Conservation (phyloP, 805 yeast genomes). For the Hagleromyces aurorensis region DNA sequence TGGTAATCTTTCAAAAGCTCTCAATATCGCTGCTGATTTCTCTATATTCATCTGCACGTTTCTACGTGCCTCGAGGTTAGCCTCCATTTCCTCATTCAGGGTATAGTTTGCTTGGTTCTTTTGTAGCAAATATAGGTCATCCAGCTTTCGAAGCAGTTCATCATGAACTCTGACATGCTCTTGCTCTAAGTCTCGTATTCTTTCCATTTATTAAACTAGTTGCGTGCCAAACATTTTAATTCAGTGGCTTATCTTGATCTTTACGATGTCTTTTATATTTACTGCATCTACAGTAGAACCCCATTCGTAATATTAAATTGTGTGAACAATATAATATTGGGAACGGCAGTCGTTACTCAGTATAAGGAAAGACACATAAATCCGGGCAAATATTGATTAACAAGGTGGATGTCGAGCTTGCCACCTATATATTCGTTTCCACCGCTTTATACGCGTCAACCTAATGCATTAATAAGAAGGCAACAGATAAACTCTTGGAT, state of each 20-base stretch:
- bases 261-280: neutral
- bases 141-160: constrained; percentile 29
- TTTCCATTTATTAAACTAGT: constrained; percentile 5
- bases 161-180: constrained; percentile 29
- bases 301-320: too few species aligned
- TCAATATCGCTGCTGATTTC: constrained; percentile 16
- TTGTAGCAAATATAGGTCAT: constrained; percentile 24
- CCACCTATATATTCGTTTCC: constrained; percentile 70
- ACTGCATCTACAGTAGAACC: neutral
- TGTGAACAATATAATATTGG: too few species aligned
- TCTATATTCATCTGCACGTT: constrained; percentile 21
- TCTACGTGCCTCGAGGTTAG: constrained; percentile 13
- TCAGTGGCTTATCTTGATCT: too few species aligned
- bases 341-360: too few species aligned
- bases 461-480: constrained; percentile 67
- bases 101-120: constrained; percentile 9
- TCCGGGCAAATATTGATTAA: too few species aligned
- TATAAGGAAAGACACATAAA: too few species aligned
- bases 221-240: neutral
- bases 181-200: constrained; percentile 18
- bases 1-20: constrained; percentile 13
- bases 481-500: constrained; percentile 80
- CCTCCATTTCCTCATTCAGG: constrained; percentile 4
- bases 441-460: constrained; percentile 86
- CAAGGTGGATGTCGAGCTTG: too few species aligned